Base-by-base conservation (phyloP, 352 stramenopile species). In the Pythium brassicae region DNA sequence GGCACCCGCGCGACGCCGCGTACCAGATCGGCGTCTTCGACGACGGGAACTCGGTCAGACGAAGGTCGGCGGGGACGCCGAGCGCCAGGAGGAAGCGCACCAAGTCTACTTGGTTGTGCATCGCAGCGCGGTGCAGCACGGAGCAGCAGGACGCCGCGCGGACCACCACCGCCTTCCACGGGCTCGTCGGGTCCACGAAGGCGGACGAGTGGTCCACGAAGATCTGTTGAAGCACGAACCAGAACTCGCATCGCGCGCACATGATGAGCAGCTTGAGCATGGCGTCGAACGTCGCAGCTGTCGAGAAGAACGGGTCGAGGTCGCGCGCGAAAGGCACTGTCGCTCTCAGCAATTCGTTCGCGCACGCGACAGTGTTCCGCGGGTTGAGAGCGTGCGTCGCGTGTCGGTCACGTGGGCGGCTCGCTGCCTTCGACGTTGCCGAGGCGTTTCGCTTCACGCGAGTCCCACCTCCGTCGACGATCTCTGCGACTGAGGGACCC, bases 171-270 rank as follows among this genome's bases (percentile, higher is more conserved):
- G 73, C 59, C 19, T 83, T 83, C 73, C 69, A 85, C 5, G 66
- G 57, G 34, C 71, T 85, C n/a, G 74, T 34, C 10, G 57, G 56
- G 32, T 74, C 59, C 9, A 70, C 11, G 34, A 83, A 83, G 37
- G 60, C 63, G 10, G 57, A 22, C 5, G 65, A 50, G 23, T 85
- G 69, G 1, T 48, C 50, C 17, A 82, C 55, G 22, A 88, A 85
- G 25, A 85, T 34, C 1, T 51, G 29, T 6, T 74, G 50, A 2
- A 88, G 48, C 15, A 83, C 67, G 19, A 69, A 65, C 75, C 78
- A 88, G 40, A 85, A 60, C 22, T 72, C 53, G 35, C 71, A 77
- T 26, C 67, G 73, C 8, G 73, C 74, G 22, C 71, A 85, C 19
- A 76, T 57, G 35, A 85, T 75, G 7, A 88, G 43, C 6, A 78